Conservation (phyloP, 2,329 filamentous ascomycete genomes). For the Exophiala viscosa region DNA sequence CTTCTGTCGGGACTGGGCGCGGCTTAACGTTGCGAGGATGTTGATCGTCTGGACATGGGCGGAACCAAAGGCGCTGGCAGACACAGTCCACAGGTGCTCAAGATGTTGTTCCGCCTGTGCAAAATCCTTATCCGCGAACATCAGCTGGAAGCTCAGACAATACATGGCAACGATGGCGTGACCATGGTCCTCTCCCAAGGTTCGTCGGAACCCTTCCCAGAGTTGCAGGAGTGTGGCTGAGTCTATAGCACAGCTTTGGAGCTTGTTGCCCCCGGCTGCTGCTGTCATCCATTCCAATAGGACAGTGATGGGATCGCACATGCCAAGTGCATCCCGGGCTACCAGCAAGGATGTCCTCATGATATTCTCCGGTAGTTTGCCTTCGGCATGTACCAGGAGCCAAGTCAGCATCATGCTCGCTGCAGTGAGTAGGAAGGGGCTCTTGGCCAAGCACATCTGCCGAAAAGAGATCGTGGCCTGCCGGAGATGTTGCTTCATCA, state of each 20-base stretch:
- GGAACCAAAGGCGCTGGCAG: neutral
- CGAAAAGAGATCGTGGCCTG: neutral
- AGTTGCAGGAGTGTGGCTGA: neutral
- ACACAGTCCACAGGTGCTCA: neutral
- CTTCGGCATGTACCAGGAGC: slow-evolving; percentile 6
- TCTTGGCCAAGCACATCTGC: slow-evolving; percentile 2
- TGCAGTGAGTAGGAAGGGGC: neutral
- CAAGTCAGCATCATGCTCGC: slow-evolving; percentile 3
- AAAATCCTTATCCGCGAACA: slow-evolving; percentile 1
- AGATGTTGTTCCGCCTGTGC: slow-evolving; percentile 1
- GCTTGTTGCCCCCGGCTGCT: neutral
- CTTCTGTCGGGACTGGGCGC: slow-evolving; percentile 1
- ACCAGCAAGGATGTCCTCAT: neutral
- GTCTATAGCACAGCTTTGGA: neutral
- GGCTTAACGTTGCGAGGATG: slow-evolving; percentile 3
- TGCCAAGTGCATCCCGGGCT: neutral
- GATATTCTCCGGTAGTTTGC: neutral
- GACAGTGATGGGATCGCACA: neutral
- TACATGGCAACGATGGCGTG: slow-evolving; percentile 5
- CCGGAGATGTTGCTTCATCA: neutral
- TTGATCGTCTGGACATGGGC: slow-evolving; percentile 2
- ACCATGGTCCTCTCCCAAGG: neutral
- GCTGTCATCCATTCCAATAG: slow-evolving; percentile 7
- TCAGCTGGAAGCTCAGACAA: slow-evolving; percentile 4
- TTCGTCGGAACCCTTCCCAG: neutral